phyloP scores from a whole-genome alignment of 2,329 filamentous ascomycete species.

The Calonectria naviculata region DNA sequence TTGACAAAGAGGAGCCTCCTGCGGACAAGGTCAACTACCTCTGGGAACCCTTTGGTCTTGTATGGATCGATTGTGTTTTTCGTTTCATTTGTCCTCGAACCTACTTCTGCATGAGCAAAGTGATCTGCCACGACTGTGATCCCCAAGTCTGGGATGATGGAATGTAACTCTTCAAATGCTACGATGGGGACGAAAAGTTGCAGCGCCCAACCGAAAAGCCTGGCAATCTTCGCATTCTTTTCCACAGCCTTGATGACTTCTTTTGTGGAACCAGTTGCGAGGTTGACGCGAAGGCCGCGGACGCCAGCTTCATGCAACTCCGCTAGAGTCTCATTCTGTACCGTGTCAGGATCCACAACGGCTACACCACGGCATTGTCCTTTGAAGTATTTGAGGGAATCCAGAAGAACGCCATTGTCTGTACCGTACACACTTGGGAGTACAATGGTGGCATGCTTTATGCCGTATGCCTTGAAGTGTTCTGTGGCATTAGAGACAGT shows the following conservation, averaged over 20 bases:
- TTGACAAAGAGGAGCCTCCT: neutral
- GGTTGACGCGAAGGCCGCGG: neutral
- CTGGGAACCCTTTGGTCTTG: neutral
- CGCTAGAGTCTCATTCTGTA: neutral
- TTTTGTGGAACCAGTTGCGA: neutral
- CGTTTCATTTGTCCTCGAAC: neutral
- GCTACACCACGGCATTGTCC: neutral
- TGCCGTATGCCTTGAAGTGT: neutral
- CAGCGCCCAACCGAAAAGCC: neutral
- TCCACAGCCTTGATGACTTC: neutral
- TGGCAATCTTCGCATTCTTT: neutral
- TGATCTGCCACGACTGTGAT: constrained; percentile 1
- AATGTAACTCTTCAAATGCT: neutral
- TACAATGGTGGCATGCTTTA: neutral
- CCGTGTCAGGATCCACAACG: neutral
- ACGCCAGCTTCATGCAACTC: neutral
- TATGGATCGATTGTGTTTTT: neutral
- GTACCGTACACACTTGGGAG: neutral
- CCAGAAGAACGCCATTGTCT: neutral
- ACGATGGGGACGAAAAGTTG: neutral
- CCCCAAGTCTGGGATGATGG: neutral
- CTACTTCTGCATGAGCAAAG: neutral
- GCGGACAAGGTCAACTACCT: neutral
- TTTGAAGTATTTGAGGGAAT: neutral
- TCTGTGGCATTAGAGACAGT: neutral